Conservation (phyloP, 257 asterid species). For the Solanum verrucosum region DNA sequence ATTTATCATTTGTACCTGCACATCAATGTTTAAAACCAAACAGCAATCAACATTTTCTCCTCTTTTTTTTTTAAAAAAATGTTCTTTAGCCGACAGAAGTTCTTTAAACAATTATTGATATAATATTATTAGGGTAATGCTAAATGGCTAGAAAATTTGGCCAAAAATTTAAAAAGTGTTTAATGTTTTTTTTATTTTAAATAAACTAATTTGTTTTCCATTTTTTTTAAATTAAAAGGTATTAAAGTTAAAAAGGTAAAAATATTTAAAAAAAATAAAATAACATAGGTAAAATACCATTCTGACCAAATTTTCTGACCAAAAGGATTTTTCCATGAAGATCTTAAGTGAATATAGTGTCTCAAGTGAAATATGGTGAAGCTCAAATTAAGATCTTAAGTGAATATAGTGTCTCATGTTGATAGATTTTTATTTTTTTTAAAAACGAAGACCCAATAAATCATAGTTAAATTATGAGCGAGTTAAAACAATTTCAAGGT, state of each 20-base stretch:
- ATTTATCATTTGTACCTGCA: background rate
- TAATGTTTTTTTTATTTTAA: no score
- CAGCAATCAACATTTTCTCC: background rate
- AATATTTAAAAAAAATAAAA: background rate
- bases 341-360: background rate
- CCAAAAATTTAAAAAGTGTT: no score
- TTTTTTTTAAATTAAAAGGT: no score
- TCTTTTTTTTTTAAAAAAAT: background rate
- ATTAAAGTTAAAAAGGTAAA: no score
- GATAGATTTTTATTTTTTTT: background rate
- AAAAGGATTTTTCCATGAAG: no score
- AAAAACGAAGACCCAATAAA: background rate
- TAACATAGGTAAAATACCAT: no score
- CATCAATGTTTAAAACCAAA: background rate
- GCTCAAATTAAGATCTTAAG: background rate
- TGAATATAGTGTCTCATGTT: background rate
- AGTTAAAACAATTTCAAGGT: no score
- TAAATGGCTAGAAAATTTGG: no score
- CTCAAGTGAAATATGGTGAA: background rate
- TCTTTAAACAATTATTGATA: background rate
- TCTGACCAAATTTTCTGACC: no score
- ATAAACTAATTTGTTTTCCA: no score
- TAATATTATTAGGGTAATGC: background rate
- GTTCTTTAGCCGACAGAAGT: background rate
- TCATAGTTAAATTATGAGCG: background rate